Evolutionary conservation across 768 basidiomycete genomes (phyloP), one percentile per base, ranked within the genome.

Genomic region (Leccinum aurantiacum): DNA sequence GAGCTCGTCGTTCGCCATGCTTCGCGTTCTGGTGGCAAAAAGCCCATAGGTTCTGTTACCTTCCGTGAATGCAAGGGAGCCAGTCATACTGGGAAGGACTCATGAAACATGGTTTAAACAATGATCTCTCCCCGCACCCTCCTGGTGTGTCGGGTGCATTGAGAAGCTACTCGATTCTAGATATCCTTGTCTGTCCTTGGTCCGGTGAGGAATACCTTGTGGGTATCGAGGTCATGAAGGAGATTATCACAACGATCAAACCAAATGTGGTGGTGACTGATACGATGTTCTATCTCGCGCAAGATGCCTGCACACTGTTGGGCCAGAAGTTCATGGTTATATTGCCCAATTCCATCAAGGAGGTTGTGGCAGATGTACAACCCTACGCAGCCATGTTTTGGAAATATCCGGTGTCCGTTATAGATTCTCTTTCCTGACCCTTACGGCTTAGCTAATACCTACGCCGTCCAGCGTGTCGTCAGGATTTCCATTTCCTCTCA

Each of bases 351-450:
- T 48, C 58, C 17, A 25, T 54, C 53, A 53, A 56, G 15, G 64
- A 58, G 2, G 2, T 44, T 0, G 51, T 10, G 3, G 2, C 0
- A 3, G 3, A 3, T 3, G 6, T 3, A 0, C 64, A 65, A 24
- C 63, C 57, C 3, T 47, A 53, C 53, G n/a, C 48, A 6, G 56
- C 53, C 1, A 1, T 1, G 8, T 10, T 55, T 14, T 65, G 64
- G 60, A 65, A 65, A 47, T 65, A 64, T 41, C 56, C 54, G 8
- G 17, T 2, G 63, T 65, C 1, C 19, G 59, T 61, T 29, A 2
- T 27, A 7, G 6, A 27, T 13, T 33, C 7, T 11, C 0, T 49
- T 17, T 35, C 35, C 37, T 4, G 24, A 27, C 33, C 19, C 2
- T 29, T 37, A 33, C 13, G 14, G 46, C 10, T 22, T 22, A 6